Evolutionary conservation across 2,329 filamentous ascomycete species (phyloP), one percentile per base, ranked within the genome.

Genomic region (Calonectria hongkongensis): DNA sequence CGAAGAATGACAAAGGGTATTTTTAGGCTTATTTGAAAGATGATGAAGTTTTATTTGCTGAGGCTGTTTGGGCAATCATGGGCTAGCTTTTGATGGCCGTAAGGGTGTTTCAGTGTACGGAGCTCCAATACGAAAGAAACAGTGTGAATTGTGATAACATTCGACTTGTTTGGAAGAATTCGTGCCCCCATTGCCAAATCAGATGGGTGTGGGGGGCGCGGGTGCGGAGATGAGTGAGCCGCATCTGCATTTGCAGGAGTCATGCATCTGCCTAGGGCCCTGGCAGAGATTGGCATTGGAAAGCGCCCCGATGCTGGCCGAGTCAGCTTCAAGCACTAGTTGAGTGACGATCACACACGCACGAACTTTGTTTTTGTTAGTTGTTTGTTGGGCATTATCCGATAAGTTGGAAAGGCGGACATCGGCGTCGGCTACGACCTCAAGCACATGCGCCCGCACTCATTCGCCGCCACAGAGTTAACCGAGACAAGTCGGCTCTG

Each of bases 371-470:
- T 48, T 21, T 21, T 48, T 25, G 21, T 25, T 25, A 48, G 10
- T 25, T 41, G 16, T 27, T 25, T 27, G 27, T 41, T 60, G 63
- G 63, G 63, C 15, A 43, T 66, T 66, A 66, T 18, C 63, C 63
- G 63, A 66, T 33, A 66, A 27, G 6, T 7, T 9, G n/a, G 47
- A 43, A 39, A 28, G 25, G 63, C 63, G 63, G 63, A 51, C 36
- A 54, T 16, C 33, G 63, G 47, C 47, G 48, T 51, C 63, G 63
- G 63, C 47, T 50, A 66, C 43, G 47, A 13, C 25, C 63, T 66
- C 13, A 21, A 25, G 54, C 54, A 60, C 36, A 16, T 2, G 25
- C 33, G 25, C 41, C 39, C 21, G 41, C 39, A 60, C 27, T 60
- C 33, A 21, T 39, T 27, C 18, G 33, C 25, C 27, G 27, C 33